These are phyloP conservation scores for Pyrus pyrifolia DNA, from an alignment of 306 rosid genomes.

Conservation along the genomic window DNA sequence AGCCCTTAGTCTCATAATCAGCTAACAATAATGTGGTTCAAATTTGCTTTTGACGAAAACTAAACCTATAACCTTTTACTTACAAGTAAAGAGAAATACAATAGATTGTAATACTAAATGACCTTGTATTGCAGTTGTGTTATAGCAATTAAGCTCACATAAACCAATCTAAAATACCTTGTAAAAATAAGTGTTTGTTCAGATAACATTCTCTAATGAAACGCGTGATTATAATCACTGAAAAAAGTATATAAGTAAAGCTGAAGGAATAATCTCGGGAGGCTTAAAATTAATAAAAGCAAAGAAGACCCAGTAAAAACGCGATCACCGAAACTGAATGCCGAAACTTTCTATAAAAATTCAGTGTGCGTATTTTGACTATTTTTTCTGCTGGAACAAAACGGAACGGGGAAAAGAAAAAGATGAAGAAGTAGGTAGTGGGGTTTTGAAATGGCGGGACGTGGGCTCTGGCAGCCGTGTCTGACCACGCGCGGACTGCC, in stretches of 20 bases:
- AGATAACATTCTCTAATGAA: background rate
- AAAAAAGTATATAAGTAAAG: background rate
- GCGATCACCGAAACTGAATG: constrained; percentile 36
- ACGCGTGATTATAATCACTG: background rate
- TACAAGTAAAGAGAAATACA: too few species aligned
- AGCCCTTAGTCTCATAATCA: too few species aligned
- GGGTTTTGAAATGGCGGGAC: background rate
- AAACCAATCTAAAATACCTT: too few species aligned
- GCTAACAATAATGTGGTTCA: too few species aligned
- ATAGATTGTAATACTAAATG: too few species aligned
- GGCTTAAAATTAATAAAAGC: background rate
- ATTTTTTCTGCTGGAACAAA: background rate
- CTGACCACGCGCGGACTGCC: background rate
- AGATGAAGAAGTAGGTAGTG: background rate
- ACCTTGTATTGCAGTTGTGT: too few species aligned
- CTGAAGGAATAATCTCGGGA: background rate
- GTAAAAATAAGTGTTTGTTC: too few species aligned
- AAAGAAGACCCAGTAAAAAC: constrained; percentile 20
- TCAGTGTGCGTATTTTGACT: background rate
- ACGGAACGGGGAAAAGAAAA: background rate
- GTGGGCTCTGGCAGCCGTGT: background rate
- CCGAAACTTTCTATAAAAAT: constrained; percentile 24
- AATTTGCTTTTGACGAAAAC: fast-evolving
- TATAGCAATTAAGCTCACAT: background rate
- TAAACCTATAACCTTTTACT: too few species aligned